Conservation (phyloP, 306 rosid genomes). For the Argentina anserina region DNA sequence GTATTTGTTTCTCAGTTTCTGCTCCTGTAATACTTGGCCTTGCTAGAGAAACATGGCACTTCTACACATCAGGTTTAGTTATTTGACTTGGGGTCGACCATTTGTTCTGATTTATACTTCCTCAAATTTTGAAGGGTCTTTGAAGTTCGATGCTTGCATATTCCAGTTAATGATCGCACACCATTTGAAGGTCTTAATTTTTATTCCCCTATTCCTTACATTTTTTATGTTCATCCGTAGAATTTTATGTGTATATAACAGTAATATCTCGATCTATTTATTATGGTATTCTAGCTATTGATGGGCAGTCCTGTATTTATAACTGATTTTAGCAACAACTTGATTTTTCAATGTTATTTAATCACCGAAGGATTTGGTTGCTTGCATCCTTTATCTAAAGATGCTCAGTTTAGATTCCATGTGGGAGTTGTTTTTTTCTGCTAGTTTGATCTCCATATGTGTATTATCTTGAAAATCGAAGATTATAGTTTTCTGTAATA, state of each 20-base stretch:
- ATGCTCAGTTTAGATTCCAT: no score
- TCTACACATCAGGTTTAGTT: background rate
- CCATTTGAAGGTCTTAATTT: conserved; percentile 77
- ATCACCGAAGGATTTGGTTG: no score
- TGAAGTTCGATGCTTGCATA: conserved; percentile 88
- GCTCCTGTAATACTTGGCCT: background rate
- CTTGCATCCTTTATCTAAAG: no score
- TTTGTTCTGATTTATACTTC: conserved; percentile 6
- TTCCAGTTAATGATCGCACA: conserved; percentile 78
- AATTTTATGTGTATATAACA: background rate
- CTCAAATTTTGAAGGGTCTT: conserved; percentile 57
- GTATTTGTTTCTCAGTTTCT: background rate
- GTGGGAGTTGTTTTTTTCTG: no score
- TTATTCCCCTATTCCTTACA: background rate
- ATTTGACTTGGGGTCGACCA: background rate
- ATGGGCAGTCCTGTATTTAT: background rate
- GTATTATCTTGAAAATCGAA: no score
- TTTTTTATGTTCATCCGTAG: background rate
- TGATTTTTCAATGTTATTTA: no score
- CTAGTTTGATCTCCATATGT: no score
- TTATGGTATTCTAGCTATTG: background rate
- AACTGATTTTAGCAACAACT: no score
- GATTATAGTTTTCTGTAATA: no score
- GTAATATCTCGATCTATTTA: background rate
- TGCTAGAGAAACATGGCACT: background rate